These are phyloP conservation scores for Coelastrella sp. DNA, from an alignment of 139 green algal species.

Conservation along the genomic window DNA sequence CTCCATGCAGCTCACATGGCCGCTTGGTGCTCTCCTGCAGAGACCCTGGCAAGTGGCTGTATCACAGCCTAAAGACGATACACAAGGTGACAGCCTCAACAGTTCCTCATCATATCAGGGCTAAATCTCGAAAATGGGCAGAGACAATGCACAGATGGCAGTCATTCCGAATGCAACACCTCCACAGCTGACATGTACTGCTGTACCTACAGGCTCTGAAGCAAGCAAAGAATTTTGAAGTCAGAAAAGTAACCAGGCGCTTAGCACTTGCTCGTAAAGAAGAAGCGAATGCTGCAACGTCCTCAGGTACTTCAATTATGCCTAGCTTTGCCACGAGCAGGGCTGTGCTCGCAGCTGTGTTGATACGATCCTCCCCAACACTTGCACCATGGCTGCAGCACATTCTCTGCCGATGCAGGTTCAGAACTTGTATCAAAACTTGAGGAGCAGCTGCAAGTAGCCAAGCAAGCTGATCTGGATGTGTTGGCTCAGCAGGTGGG, in stretches of 20 bases:
- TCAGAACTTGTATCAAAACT: constrained; percentile 39
- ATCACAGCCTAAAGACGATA: constrained; percentile 58
- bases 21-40: not conserved
- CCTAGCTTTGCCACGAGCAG: too few relatives aligned
- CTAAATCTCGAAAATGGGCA: too few relatives aligned
- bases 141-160: too few relatives aligned
- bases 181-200: not conserved
- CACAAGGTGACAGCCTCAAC: too few relatives aligned
- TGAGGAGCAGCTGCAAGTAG: constrained; percentile 49
- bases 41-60: constrained; percentile 57
- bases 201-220: constrained; percentile 57
- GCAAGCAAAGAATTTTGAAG: constrained; percentile 58
- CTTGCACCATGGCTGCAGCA: too few relatives aligned
- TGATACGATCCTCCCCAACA: too few relatives aligned
- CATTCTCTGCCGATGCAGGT: not conserved
- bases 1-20: not conserved
- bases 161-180: too few relatives aligned
- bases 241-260: constrained; percentile 57
- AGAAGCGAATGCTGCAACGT: not conserved
- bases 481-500: constrained; percentile 48
- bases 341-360: too few relatives aligned
- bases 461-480: constrained; percentile 52
- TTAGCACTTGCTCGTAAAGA: constrained; percentile 41
- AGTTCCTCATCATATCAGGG: too few relatives aligned
- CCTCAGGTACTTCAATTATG: constrained; percentile 16